phyloP scores from a whole-genome alignment of 768 basidiomycete genomes.

The Rubroboletus pulcherrimus region DNA sequence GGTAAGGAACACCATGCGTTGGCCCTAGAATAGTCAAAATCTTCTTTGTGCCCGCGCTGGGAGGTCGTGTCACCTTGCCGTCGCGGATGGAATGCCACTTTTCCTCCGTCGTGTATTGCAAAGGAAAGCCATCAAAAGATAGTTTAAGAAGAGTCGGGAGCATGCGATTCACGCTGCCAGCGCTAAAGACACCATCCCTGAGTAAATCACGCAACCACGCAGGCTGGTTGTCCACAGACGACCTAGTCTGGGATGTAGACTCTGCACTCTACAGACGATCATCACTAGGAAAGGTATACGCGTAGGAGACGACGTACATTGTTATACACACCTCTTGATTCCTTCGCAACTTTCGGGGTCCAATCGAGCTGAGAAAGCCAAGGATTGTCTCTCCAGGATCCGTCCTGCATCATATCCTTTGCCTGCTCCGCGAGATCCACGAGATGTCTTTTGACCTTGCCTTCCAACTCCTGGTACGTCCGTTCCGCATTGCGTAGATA shows the following conservation, averaged over 20 bases:
- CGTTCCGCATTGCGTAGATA: slow-evolving; percentile 78
- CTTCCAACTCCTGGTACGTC: slow-evolving; percentile 67
- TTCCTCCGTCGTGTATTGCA: slow-evolving; percentile 50
- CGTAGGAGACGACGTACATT: slow-evolving; percentile 16
- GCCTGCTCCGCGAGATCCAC: slow-evolving; percentile 64
- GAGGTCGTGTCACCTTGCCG: slow-evolving; percentile 35
- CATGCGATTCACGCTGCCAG: slow-evolving; percentile 40
- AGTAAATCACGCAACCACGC: slow-evolving; percentile 56
- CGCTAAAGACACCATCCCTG: slow-evolving; percentile 38
- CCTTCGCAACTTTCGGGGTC: slow-evolving; percentile 79
- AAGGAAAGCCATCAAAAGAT: slow-evolving; percentile 56
- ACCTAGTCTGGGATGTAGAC: not conserved
- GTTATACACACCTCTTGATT: slow-evolving; percentile 56
- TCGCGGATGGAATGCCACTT: slow-evolving; percentile 62
- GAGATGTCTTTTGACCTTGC: slow-evolving; percentile 56
- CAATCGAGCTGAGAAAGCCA: slow-evolving; percentile 94
- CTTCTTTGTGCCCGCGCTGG: slow-evolving; percentile 41
- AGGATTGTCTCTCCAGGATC: slow-evolving; percentile 64
- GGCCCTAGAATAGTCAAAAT: slow-evolving; percentile 42
- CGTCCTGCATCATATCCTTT: slow-evolving; percentile 45
- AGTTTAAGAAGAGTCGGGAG: slow-evolving; percentile 68
- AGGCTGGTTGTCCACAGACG: slow-evolving; percentile 33
- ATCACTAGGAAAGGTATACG: not conserved
- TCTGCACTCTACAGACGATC: slow-evolving; percentile 6
- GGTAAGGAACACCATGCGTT: slow-evolving; percentile 44